Evolutionary conservation across 2,329 filamentous ascomycete species (phyloP).

Genomic region (Sporothrix variecibatus): DNA sequence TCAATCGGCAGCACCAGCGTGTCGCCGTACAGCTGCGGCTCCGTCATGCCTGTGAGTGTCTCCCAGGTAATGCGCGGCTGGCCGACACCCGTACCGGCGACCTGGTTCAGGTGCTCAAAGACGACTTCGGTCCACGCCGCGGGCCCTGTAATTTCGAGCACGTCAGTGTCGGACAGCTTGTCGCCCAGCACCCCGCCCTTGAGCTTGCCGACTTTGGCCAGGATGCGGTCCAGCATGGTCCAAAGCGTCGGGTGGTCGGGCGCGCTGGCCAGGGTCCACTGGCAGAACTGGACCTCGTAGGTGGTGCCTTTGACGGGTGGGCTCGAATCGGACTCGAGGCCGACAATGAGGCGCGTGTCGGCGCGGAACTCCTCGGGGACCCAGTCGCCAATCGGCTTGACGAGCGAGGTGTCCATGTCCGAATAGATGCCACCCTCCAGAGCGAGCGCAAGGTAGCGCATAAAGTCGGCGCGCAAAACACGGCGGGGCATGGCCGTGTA

Average conservation of each 20-base stretch:
- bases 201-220: slow-evolving; percentile 23
- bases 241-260: slow-evolving; percentile 38
- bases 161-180: slow-evolving; percentile 33
- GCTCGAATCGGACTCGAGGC: slow-evolving; percentile 39
- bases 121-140: slow-evolving; percentile 40
- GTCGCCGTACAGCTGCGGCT: slow-evolving; percentile 32
- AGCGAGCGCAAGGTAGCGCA: slow-evolving; percentile 37
- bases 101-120: slow-evolving; percentile 34
- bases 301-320: slow-evolving; percentile 34
- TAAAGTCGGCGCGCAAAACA: slow-evolving; percentile 33
- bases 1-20: slow-evolving; percentile 33
- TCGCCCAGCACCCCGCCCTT: slow-evolving; percentile 21
- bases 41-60: slow-evolving; percentile 29
- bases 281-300: slow-evolving; percentile 40
- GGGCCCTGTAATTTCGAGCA: slow-evolving; percentile 38
- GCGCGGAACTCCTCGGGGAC: slow-evolving; percentile 32
- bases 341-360: slow-evolving; percentile 35
- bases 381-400: slow-evolving; percentile 46
- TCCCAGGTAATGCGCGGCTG: slow-evolving; percentile 27
- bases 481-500: slow-evolving; percentile 31
- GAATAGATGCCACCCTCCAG: slow-evolving; percentile 51
- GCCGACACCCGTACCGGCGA: slow-evolving; percentile 29
- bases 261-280: slow-evolving; percentile 41
- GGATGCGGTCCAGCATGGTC: slow-evolving; percentile 36
- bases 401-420: slow-evolving; percentile 60